Evolutionary conservation across 345 rosid genomes (phyloP).

Genomic region (Linum usitatissimum): DNA sequence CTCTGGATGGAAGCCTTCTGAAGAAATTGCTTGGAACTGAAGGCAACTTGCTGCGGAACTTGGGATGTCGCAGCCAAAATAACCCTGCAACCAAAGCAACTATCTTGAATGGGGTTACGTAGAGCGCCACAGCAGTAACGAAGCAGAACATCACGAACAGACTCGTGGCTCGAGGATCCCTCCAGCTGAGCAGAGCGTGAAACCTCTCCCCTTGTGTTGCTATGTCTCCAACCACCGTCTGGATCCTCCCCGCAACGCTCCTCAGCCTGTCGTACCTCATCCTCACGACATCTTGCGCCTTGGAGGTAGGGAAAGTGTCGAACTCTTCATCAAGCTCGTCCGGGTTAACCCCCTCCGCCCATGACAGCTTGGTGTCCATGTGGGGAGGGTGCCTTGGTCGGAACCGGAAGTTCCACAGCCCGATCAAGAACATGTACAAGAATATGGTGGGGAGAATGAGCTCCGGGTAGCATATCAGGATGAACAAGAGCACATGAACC

Average conservation of each 20-base stretch:
- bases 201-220: conserved; percentile 29
- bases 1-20: conserved; percentile 22
- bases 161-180: conserved; percentile 25
- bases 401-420: conserved; percentile 21
- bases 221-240: conserved; percentile 26
- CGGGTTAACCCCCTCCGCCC: conserved; percentile 22
- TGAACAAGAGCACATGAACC: conserved; percentile 19
- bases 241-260: conserved; percentile 26
- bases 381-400: conserved; percentile 27
- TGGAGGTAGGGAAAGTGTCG: conserved; percentile 23
- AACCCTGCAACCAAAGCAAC: conserved; percentile 20
- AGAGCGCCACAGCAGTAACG: conserved; percentile 20
- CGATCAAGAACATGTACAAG: conserved; percentile 24
- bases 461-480: conserved; percentile 23
- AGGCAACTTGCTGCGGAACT: conserved; percentile 23
- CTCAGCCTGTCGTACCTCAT: conserved; percentile 28
- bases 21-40: conserved; percentile 23
- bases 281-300: conserved; percentile 14
- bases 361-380: conserved; percentile 26
- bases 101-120: conserved; percentile 21
- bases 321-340: conserved; percentile 28
- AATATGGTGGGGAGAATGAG: conserved; percentile 21
- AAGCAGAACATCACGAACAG: conserved; percentile 21
- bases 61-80: conserved; percentile 23
- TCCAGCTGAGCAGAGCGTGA: conserved; percentile 24